Percentiles rank a stretch among this genome's conserved stretches.
Conservation (phyloP, 345 rosid genomes). For the Citrus inodora region DNA sequence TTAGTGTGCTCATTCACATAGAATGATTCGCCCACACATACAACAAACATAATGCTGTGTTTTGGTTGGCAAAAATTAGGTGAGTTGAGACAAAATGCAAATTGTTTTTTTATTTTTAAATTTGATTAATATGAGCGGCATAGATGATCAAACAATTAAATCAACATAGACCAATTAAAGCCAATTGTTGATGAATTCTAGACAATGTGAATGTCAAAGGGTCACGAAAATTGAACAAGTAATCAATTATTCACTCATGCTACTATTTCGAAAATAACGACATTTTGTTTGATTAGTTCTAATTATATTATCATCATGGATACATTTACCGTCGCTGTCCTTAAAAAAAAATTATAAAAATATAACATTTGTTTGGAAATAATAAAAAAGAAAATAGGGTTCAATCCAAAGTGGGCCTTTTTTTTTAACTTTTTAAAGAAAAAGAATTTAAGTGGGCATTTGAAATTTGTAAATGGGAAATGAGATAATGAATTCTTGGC, state of each 20-base stretch:
- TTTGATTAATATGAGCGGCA: neutral
- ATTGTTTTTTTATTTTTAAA: neutral
- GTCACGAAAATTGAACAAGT: neutral
- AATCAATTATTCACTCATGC: neutral
- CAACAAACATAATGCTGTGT: neutral
- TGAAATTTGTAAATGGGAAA: neutral
- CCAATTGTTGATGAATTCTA: neutral
- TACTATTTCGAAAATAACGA: no score
- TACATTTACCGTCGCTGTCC: no score
- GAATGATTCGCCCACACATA: neutral
- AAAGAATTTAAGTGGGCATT: no score
- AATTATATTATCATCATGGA: no score
- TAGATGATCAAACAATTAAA: neutral
- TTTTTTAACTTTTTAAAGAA: neutral
- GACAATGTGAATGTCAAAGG: neutral
- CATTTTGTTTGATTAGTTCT: no score
- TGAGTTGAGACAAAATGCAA: neutral
- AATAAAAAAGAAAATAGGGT: neutral
- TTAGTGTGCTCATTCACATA: neutral
- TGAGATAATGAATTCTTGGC: neutral
- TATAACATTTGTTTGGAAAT: no score
- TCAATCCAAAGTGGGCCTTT: neutral
- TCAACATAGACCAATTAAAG: neutral
- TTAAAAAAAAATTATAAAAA: no score
- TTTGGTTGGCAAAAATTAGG: constrained; percentile 25